Conservation (phyloP, 2,329 filamentous ascomycete species). For the Escovopsis sp. region DNA sequence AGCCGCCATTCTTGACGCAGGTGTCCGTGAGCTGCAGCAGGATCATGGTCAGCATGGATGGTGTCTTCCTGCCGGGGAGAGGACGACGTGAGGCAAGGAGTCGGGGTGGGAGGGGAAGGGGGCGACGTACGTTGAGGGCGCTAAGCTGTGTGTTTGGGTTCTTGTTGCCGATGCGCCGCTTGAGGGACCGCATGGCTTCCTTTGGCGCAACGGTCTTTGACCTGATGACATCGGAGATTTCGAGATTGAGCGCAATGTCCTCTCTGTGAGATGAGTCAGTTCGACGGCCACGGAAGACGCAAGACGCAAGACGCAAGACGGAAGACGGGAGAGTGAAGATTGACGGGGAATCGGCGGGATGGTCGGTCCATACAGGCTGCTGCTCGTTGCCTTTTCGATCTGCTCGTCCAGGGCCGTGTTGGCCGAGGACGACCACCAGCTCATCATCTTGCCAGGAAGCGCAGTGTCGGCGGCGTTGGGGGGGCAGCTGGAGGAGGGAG, state of each 20-base stretch:
- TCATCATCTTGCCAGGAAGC: conserved; percentile 47
- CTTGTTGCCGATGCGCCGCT: conserved; percentile 87
- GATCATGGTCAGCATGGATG: neutral
- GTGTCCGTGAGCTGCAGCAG: conserved; percentile 73
- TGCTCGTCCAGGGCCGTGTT: conserved; percentile 91
- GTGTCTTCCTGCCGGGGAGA: neutral
- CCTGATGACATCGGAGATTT: conserved; percentile 94
- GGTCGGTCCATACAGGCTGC: conserved; percentile 57
- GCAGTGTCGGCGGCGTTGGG: conserved; percentile 3
- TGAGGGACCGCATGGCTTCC: conserved; percentile 94
- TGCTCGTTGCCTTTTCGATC: conserved; percentile 87
- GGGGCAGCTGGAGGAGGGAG: neutral
- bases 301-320: neutral
- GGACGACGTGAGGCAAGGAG: neutral
- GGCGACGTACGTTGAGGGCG: conserved; percentile 60
- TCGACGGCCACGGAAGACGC: neutral
- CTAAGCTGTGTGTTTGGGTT: conserved; percentile 95
- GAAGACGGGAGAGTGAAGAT: conserved; percentile 7
- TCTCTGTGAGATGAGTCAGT: conserved; percentile 40
- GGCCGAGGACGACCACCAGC: conserved; percentile 88
- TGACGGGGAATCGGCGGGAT: no score
- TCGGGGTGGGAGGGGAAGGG: neutral
- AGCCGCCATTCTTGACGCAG: conserved; percentile 94
- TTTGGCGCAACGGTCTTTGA: conserved; percentile 96
- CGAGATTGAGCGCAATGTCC: conserved; percentile 92